Evolutionary conservation across 73 alveolate species (phyloP).

Genomic region (Paramecium tetraurelia): DNA sequence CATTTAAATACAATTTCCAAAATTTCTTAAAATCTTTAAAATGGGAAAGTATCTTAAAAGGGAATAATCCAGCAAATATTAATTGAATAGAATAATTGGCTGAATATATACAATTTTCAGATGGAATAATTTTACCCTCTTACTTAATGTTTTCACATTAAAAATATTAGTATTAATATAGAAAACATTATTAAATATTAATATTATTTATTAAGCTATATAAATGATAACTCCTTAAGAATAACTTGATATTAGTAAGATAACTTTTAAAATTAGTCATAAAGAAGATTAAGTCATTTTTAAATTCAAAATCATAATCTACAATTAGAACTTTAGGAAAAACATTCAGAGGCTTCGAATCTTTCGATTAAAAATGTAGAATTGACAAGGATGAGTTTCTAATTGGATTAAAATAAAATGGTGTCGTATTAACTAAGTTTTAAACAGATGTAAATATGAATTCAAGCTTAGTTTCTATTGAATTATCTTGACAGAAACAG

Average conservation of each 20-base stretch:
- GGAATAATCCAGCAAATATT: too few species aligned
- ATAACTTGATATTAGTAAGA: background rate
- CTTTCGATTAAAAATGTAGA: slow-evolving; percentile 87
- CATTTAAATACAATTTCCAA: too few species aligned
- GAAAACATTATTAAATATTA: background rate
- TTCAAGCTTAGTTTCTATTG: background rate
- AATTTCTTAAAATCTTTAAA: too few species aligned
- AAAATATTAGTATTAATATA: background rate
- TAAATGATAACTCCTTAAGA: slow-evolving; percentile 41
- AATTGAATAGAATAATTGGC: too few species aligned
- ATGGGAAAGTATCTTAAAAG: too few species aligned
- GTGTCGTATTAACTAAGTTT: slow-evolving; percentile 82
- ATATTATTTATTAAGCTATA: background rate
- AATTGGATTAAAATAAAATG: slow-evolving; percentile 86
- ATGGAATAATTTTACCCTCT: too few species aligned
- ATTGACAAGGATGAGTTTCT: slow-evolving; percentile 91
- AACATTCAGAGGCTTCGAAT: slow-evolving; percentile 82
- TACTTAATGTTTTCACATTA: too few species aligned
- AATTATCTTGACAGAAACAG: slow-evolving; percentile 19
- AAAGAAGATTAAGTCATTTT: background rate
- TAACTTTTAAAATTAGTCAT: background rate
- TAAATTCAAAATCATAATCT: background rate
- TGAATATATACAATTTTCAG: too few species aligned
- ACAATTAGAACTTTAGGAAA: slow-evolving; percentile 85
- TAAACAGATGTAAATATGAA: slow-evolving; percentile 75